Percentiles rank a stretch among this genome's conserved stretches.
Conservation (phyloP, 2,329 filamentous ascomycete genomes). For the Penicillium fuscoglaucum region DNA sequence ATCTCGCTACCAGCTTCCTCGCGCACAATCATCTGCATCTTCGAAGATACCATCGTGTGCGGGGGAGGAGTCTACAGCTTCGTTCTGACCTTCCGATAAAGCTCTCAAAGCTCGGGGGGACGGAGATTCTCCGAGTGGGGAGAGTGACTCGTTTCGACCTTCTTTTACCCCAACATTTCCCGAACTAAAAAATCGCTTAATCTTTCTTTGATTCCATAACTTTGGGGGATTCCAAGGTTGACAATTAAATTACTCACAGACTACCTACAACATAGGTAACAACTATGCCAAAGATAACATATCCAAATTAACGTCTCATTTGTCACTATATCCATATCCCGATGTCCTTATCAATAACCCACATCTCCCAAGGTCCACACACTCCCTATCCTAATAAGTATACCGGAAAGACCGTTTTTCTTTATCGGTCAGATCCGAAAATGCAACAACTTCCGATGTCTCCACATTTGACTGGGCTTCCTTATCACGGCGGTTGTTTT, state of each 20-base stretch:
- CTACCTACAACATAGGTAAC: no score
- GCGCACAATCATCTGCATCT: not conserved
- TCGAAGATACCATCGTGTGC: not conserved
- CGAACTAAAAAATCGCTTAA: not conserved
- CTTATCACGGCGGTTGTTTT: constrained; percentile 24
- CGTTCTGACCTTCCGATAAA: constrained; percentile 9
- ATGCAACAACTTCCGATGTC: constrained; percentile 15
- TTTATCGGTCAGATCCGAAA: constrained; percentile 26
- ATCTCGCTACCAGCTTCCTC: constrained; percentile 7
- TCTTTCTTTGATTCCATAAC: not conserved
- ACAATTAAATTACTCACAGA: no score
- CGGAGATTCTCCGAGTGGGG: not conserved
- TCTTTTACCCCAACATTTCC: not conserved
- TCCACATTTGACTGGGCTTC: constrained; percentile 8
- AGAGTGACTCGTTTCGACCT: not conserved
- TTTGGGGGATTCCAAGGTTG: no score
- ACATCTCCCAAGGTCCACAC: not conserved
- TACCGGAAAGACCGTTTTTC: constrained; percentile 28
- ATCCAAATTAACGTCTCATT: not conserved
- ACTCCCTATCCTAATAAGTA: constrained; percentile 16
- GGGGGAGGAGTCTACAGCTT: not conserved
- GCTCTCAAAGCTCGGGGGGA: not conserved
- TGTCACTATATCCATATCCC: not conserved
- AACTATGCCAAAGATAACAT: not conserved
- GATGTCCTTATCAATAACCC: not conserved